Evolutionary conservation across 169 alveolate genomes (phyloP).

Genomic region (Plasmodium ovale): DNA sequence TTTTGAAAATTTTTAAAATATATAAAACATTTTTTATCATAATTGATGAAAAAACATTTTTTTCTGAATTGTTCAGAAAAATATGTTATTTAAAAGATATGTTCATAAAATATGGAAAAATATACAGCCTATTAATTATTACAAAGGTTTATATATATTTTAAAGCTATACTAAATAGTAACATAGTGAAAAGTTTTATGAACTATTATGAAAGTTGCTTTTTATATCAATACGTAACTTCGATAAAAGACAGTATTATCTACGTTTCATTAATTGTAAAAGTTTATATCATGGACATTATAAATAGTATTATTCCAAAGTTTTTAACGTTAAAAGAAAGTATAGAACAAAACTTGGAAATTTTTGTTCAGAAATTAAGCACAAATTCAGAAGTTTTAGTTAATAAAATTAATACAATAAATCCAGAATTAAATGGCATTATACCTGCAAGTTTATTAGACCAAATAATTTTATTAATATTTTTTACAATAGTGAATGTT

Average conservation of each 20-base stretch:
- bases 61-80: background rate
- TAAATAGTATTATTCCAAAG: background rate
- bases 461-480: slow-evolving; percentile 27
- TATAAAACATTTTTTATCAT: slow-evolving; percentile 52
- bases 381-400: slow-evolving; percentile 26
- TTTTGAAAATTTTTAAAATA: slow-evolving; percentile 30
- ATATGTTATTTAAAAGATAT: background rate
- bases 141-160: background rate
- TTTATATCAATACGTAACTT: background rate
- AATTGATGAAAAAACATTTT: slow-evolving; percentile 22
- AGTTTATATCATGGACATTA: background rate
- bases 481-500: slow-evolving; percentile 19
- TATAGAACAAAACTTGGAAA: background rate
- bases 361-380: slow-evolving; percentile 9
- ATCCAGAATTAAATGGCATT: slow-evolving; percentile 45
- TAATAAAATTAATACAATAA: slow-evolving; percentile 36
- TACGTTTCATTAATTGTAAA: background rate
- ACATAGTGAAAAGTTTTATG: background rate
- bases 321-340: background rate
- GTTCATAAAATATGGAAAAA: background rate
- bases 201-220: background rate
- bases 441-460: slow-evolving; percentile 15
- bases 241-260: background rate
- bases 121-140: background rate
- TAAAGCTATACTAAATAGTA: background rate